Evolutionary conservation across 371 early-diverging fungal genomes (phyloP).

Genomic region (Amoeboaphelidium occidentale): DNA sequence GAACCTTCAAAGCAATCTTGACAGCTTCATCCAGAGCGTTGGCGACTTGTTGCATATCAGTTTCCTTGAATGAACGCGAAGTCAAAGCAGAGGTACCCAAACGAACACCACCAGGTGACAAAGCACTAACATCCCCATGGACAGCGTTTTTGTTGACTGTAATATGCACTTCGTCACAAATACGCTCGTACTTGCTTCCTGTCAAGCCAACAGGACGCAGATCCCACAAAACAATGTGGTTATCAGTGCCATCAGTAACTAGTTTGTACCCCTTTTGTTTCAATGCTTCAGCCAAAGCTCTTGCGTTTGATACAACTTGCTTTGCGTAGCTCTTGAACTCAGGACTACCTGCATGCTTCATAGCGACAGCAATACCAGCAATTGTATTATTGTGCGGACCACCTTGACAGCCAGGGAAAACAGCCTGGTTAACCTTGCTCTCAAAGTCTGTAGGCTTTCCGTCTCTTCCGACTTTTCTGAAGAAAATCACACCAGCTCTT

Average conservation of each 20-base stretch:
- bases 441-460: slow-evolving; percentile 6
- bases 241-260: slow-evolving; percentile 8
- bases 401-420: slow-evolving; percentile 17
- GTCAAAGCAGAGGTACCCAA: slow-evolving; percentile 75
- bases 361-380: slow-evolving; percentile 14
- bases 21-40: slow-evolving; percentile 69
- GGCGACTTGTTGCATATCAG: slow-evolving; percentile 57
- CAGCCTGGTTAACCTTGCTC: slow-evolving; percentile 11
- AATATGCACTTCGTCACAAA: slow-evolving; percentile 81
- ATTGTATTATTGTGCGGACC: slow-evolving; percentile 21
- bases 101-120: slow-evolving; percentile 74
- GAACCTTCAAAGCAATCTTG: slow-evolving; percentile 58
- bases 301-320: slow-evolving; percentile 9
- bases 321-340: slow-evolving; percentile 11
- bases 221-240: slow-evolving; percentile 4
- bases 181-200: slow-evolving; percentile 73
- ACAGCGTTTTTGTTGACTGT: slow-evolving; percentile 87
- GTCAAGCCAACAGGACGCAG: slow-evolving; percentile 17
- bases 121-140: slow-evolving; percentile 62
- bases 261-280: slow-evolving; percentile 6
- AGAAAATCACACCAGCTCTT: slow-evolving; percentile 15
- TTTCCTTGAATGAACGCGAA: slow-evolving; percentile 63
- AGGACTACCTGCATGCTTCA: slow-evolving; percentile 9
- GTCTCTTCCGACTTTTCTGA: slow-evolving; percentile 1
- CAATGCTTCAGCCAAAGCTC: slow-evolving; percentile 5